Evolutionary conservation across 495 filamentous ascomycete species (phyloP).

Genomic region (Hypoxylon rickii): DNA sequence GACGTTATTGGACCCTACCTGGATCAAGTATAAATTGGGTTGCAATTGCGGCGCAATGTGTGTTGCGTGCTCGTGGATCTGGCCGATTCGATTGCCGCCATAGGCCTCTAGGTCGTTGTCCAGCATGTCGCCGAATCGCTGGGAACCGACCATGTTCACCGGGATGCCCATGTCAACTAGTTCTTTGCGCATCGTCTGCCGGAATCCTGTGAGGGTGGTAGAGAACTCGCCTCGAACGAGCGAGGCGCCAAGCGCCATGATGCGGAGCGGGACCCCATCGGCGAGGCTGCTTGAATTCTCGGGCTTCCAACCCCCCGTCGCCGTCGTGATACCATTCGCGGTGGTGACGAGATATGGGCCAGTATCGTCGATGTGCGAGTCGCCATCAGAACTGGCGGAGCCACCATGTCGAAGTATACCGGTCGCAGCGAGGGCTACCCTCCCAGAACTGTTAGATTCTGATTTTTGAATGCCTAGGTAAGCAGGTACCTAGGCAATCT

Average conservation of each 20-base stretch:
- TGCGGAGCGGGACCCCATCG: conserved; percentile 44
- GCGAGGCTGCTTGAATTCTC: conserved; percentile 36
- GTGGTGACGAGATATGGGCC: conserved; percentile 1
- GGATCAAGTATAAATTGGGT: conserved; percentile 47
- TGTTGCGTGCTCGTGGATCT: conserved; percentile 41
- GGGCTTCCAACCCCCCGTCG: conserved; percentile 31
- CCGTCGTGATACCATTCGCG: conserved; percentile 14
- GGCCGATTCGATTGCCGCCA: conserved; percentile 41
- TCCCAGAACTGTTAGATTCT: no score
- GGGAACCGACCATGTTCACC: conserved; percentile 45
- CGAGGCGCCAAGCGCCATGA: conserved; percentile 62
- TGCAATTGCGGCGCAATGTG: conserved; percentile 35
- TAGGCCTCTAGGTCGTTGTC: conserved; percentile 48
- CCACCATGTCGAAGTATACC: conserved; percentile 14
- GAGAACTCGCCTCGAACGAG: conserved; percentile 59
- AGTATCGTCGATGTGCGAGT: not conserved
- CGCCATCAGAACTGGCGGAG: not conserved
- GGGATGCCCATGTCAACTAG: conserved; percentile 35
- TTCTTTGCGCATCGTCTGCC: conserved; percentile 46
- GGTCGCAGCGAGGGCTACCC: conserved; percentile 35
- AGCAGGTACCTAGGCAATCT: not conserved
- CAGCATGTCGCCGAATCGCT: conserved; percentile 42
- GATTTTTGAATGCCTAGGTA: not conserved
- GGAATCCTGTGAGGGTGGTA: conserved; percentile 58
- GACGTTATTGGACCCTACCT: conserved; percentile 50